phyloP scores from a whole-genome alignment of 805 yeast genomes.

The Wickerhamomyces subpelliculosus region DNA sequence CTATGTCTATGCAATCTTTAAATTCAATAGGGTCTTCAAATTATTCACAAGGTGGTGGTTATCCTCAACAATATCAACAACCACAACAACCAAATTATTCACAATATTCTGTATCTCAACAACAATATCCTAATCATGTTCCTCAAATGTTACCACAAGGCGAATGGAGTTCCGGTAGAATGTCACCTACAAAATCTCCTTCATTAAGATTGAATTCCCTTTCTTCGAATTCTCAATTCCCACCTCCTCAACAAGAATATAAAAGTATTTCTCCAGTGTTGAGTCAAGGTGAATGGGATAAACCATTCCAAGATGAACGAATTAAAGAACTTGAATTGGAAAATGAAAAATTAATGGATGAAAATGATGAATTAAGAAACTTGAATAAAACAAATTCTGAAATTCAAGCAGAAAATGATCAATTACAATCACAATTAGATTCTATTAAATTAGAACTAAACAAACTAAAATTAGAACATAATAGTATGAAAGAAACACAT shows the following conservation, averaged over 20 bases:
- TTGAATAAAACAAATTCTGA: background rate
- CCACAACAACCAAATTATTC: background rate
- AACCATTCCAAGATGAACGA: background rate
- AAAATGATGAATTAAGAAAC: constrained; percentile 4
- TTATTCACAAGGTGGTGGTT: background rate
- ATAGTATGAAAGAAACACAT: constrained; percentile 5
- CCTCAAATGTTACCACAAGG: constrained; percentile 3
- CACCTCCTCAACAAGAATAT: constrained; percentile 4
- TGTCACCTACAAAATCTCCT: constrained; percentile 3
- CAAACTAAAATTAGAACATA: constrained; percentile 6
- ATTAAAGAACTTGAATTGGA: constrained; percentile 7
- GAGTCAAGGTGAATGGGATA: constrained; percentile 8
- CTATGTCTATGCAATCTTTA: background rate
- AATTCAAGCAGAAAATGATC: background rate
- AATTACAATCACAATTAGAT: constrained; percentile 6
- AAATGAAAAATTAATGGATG: constrained; percentile 7
- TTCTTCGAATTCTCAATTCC: constrained; percentile 1
- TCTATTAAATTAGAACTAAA: constrained; percentile 6
- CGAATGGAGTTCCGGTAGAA: constrained; percentile 2
- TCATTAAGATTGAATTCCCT: background rate
- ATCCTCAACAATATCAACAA: background rate
- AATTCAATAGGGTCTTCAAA: background rate
- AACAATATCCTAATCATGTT: too few species aligned
- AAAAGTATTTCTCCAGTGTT: constrained; percentile 9
- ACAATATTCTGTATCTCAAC: too few species aligned